These are phyloP conservation scores for Phialocephala sp. DNA, from an alignment of 2,329 filamentous ascomycete species.

Conservation along the genomic window DNA sequence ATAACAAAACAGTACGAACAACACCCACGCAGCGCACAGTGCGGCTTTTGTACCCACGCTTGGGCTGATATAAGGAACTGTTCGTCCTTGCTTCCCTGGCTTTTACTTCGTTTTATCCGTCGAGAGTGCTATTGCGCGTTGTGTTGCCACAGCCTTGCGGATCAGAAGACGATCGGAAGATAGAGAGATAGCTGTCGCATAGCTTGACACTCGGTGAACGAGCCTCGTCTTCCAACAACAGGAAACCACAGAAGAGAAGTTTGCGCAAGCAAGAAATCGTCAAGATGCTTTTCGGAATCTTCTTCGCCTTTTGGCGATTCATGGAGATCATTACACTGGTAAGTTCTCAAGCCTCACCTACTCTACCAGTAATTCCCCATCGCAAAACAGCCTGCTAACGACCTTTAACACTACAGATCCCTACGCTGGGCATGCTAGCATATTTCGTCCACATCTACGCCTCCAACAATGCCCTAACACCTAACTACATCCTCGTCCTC, in stretches of 20 bases:
- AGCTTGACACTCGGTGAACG: background rate
- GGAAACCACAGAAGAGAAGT: conserved; percentile 13
- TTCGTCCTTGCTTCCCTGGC: background rate
- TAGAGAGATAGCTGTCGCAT: background rate
- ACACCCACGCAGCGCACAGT: background rate
- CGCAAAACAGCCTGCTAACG: conserved; percentile 12
- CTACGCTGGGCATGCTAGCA: conserved; percentile 68
- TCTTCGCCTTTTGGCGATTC: conserved; percentile 68
- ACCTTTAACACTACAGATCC: conserved; percentile 54
- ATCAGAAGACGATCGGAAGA: conserved; percentile 8
- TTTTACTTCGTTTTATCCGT: conserved; percentile 2
- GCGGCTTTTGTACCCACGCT: conserved; percentile 3
- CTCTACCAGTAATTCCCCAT: background rate
- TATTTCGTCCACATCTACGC: conserved; percentile 69
- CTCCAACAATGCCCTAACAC: conserved; percentile 61
- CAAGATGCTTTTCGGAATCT: conserved; percentile 65
- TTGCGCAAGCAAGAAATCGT: conserved; percentile 12
- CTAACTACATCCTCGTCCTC: conserved; percentile 66
- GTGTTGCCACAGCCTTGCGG: conserved; percentile 2
- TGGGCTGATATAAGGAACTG: conserved; percentile 15
- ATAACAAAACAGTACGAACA: too few species aligned
- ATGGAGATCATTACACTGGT: conserved; percentile 68
- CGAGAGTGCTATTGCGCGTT: background rate
- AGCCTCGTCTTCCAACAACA: background rate
- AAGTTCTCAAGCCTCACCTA: conserved; percentile 40